Evolutionary conservation across 495 filamentous ascomycete species (phyloP), one percentile per base, ranked within the genome.

Genomic region (Pseudoneurospora amorphoporcata): DNA sequence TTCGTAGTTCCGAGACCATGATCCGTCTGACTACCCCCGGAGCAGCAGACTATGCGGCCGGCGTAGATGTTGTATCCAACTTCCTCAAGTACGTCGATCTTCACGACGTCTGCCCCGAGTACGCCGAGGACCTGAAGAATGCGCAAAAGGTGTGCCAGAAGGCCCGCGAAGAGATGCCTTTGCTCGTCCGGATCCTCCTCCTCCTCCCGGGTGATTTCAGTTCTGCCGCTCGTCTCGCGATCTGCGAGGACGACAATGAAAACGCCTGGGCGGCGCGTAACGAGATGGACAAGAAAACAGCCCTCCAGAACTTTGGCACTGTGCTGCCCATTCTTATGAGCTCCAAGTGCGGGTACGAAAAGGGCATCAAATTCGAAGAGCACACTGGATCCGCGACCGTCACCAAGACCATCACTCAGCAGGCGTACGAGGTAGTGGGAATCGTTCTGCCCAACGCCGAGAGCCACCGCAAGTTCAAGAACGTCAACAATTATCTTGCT

Each of bases 61-160:
- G 79, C 19, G 81, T 81, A 39, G 75, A 80, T 12, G 88, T 95
- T 5, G 84, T 98, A 68, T 87, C 87, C 69, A 97, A 95, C 80
- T 97, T 98, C 80, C 87, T 97, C 72, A 94, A 93, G 75, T 99
- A 97, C 76, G 85, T 98, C 9, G 83, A 94, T 14, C 86, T 87
- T 71, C 95, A 98, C 76, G 85, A 92, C 42, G 95, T 97, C 16
- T 96, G 93, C 74, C 91, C 91, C 4, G 95, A 99, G 75, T 90
- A 94, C 78, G 82, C 76, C 1, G 83, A 85, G 1, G 86, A 92
- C 73, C 85, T 98, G 69, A 79, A 87, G 38, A 84, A 83, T 3
- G 94, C 94, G 3, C 84, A 90, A 32, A 78, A 75, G 3, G 78
- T 94, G 47, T 97, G 94, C 76, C 87, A 91, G 37, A 75, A 84